These are phyloP conservation scores for Cadophora sp. DNA, from an alignment of 2,329 filamentous ascomycete genomes.

Conservation along the genomic window DNA sequence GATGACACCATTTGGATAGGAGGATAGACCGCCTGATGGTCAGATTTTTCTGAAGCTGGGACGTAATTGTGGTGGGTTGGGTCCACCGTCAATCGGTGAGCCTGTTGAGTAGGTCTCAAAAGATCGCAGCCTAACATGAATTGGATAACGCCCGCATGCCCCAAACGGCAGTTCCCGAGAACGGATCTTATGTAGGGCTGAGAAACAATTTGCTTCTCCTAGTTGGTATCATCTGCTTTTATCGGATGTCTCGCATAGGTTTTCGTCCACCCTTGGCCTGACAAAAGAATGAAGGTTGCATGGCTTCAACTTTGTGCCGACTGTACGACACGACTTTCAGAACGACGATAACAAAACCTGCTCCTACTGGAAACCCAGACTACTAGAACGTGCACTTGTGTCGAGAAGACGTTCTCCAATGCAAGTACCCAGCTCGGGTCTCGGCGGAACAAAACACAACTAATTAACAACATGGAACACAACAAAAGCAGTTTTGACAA, in stretches of 20 bases:
- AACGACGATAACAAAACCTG: not conserved
- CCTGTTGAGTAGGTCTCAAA: not conserved
- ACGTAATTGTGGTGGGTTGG: not conserved
- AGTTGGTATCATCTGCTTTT: not conserved
- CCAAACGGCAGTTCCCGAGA: slow-evolving; percentile 9
- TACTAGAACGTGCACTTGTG: not conserved
- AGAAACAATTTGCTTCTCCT: not conserved
- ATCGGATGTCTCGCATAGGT: not conserved
- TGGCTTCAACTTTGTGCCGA: not conserved
- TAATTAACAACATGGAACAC: not conserved
- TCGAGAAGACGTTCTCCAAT: not conserved
- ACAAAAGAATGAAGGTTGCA: not conserved
- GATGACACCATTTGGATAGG: not conserved
- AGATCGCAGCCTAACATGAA: not conserved
- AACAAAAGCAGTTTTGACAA: slow-evolving; percentile 5
- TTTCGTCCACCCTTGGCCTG: not conserved
- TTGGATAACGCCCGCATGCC: not conserved
- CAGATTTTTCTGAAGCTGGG: not conserved
- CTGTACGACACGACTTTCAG: not conserved
- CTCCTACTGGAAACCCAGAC: not conserved
- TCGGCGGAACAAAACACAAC: not conserved
- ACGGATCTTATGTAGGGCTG: not conserved
- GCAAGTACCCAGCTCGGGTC: not conserved
- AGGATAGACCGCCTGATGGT: not conserved
- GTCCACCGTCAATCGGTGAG: not conserved